Evolutionary conservation across 192 early-diverging fungal genomes (phyloP).

Genomic region (Dissophora globulifera): DNA sequence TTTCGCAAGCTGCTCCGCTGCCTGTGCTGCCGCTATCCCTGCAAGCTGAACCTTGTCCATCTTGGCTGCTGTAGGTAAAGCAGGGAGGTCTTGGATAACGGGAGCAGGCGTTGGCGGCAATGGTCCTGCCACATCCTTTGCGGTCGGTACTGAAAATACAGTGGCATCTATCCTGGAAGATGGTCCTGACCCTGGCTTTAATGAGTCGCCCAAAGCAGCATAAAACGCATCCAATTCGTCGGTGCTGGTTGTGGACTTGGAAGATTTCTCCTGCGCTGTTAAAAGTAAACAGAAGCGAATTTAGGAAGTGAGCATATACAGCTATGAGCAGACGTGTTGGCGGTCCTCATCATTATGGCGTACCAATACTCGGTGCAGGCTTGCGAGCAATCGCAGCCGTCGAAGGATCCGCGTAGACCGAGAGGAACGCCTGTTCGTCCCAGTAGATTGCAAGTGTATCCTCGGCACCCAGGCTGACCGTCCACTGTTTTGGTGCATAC

Average conservation of each 20-base stretch:
- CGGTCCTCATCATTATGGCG: neutral
- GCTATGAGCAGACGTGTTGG: no score
- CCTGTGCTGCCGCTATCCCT: slow-evolving; percentile 45
- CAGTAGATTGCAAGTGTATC: slow-evolving; percentile 65
- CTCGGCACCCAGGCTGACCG: slow-evolving; percentile 53
- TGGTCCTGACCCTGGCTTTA: slow-evolving; percentile 29
- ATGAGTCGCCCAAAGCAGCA: slow-evolving; percentile 58
- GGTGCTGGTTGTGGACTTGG: slow-evolving; percentile 37
- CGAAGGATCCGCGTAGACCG: slow-evolving; percentile 43
- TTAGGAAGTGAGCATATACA: neutral
- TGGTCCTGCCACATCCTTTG: neutral
- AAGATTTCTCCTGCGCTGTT: neutral
- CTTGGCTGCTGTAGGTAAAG: slow-evolving; percentile 41
- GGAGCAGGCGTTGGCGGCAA: neutral
- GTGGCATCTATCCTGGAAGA: neutral
- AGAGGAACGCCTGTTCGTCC: slow-evolving; percentile 70
- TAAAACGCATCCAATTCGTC: slow-evolving; percentile 75
- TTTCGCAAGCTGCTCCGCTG: slow-evolving; percentile 44
- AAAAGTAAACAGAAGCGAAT: neutral
- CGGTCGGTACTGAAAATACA: slow-evolving; percentile 27
- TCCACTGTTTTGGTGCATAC: slow-evolving; percentile 70
- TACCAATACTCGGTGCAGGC: neutral
- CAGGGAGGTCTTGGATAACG: slow-evolving; percentile 24
- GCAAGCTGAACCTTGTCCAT: slow-evolving; percentile 36
- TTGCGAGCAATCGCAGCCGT: neutral